Evolutionary conservation across 164 flowering plant species (phyloP).

Genomic region (Vitis rotundifolia): DNA sequence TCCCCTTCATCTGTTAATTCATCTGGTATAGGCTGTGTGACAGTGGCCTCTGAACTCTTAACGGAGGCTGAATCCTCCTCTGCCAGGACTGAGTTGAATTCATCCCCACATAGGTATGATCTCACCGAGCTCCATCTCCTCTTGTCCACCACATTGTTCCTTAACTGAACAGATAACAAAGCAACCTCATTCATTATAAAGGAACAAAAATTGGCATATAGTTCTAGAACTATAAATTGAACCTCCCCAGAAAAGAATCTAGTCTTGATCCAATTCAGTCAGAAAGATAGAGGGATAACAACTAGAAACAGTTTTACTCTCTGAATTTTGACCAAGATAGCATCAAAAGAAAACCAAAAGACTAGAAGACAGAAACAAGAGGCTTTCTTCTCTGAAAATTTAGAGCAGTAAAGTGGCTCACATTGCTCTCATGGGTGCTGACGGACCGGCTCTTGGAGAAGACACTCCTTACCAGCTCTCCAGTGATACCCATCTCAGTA

Average conservation of each 20-base stretch:
- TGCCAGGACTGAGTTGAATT: conserved; percentile 61
- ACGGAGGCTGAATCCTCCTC: conserved; percentile 72
- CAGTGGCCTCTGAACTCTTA: conserved; percentile 66
- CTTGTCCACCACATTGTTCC: conserved; percentile 41
- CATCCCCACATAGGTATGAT: conserved; percentile 78
- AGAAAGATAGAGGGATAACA: background rate
- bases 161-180: conserved; percentile 29
- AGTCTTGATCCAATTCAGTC: too few relatives aligned
- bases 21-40: conserved; percentile 45
- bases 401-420: conserved; percentile 19
- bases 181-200: too few relatives aligned
- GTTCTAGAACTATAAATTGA: too few relatives aligned
- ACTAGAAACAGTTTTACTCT: background rate
- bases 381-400: background rate
- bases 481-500: conserved; percentile 64
- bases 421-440: conserved; percentile 37
- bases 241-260: too few relatives aligned
- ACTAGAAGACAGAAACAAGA: background rate
- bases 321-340: background rate
- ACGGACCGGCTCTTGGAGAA: conserved; percentile 59
- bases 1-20: conserved; percentile 17
- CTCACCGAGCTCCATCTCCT: conserved; percentile 68
- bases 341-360: background rate
- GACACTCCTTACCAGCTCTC: conserved; percentile 63
- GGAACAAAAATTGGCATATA: too few relatives aligned